Base-by-base conservation (phyloP, 345 rosid species). In the Abelmoschus esculentus region DNA sequence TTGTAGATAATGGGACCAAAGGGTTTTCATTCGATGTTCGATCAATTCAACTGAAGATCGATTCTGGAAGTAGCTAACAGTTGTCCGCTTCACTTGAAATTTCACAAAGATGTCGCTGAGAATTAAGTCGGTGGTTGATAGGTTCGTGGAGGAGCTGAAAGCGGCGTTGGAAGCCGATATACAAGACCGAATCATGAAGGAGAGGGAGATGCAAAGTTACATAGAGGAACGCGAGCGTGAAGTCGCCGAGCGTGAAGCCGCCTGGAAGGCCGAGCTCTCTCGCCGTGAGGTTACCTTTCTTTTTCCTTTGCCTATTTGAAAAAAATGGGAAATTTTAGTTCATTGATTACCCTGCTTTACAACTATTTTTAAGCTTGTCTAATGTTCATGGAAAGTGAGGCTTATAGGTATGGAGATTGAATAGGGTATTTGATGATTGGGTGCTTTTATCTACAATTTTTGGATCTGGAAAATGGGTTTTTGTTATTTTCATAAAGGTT, bases 191-290 rank as follows among this genome's bases (percentile, higher is more conserved):
- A 82, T 89, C 46, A 93, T 93, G 98, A 93, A 93, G 83, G 98
- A 91, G 74, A 83, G 98, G 67, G 98, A 93, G 90, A 93, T 93
- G 98, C 98, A 93, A 77, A 88, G 96, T 76, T 93, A 89, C 76
- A 97, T 55, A 11, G 98, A 93, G 83, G 98, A 91, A 65, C 96
- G 97, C 8, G 96, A 93, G 47, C 66, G 66, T 47, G 66, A 61
- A 61, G 66, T 38, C 29, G 66, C 66, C 49, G 66, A 61, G 67
- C 90, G 96, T 42, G 98, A 93, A 78, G 95, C 98, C 46, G 98
- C 97, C 36, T 93, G 97, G 98, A 93, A 93, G 77, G 97, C 98
- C 13, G 96, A 90, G 84, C 95, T 93, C 63, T 93, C 98, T 53
- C 97, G 96, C 53, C 92, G 97, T 56, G 98, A 90, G 88, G 97